Evolutionary conservation across 2,329 filamentous ascomycete species (phyloP).

Genomic region (Fusarium sp.): DNA sequence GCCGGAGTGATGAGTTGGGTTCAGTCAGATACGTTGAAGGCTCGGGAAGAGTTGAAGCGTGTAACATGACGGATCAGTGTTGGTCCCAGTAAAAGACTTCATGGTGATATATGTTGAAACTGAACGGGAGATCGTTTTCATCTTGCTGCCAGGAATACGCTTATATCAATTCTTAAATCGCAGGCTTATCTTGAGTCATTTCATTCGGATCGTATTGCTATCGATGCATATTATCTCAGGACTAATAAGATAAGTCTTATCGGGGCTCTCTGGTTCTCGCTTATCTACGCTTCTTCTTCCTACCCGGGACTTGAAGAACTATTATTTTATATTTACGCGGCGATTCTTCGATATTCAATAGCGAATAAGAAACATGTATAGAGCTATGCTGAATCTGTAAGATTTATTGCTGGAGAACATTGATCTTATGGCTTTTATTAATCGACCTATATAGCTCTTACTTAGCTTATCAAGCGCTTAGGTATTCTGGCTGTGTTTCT

Average conservation of each 20-base stretch:
- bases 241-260: neutral
- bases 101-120: rapidly evolving
- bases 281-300: too few relatives aligned
- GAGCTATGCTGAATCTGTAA: rapidly evolving
- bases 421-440: too few relatives aligned
- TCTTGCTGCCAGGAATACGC: too few relatives aligned
- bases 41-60: rapidly evolving
- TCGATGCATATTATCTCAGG: rapidly evolving
- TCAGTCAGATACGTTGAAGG: rapidly evolving
- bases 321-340: rapidly evolving
- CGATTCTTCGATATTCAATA: rapidly evolving
- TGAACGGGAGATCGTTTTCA: rapidly evolving
- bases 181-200: rapidly evolving
- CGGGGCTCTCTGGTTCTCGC: neutral
- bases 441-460: too few relatives aligned
- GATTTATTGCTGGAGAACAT: rapidly evolving
- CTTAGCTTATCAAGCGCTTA: too few relatives aligned
- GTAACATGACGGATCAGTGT: rapidly evolving
- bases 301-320: neutral
- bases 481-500: too few relatives aligned
- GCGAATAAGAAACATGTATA: rapidly evolving
- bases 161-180: too few relatives aligned
- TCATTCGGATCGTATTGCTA: rapidly evolving
- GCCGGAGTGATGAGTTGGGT: neutral
- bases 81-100: neutral